Base-by-base conservation (phyloP, 331 rosid genomes). In the Rhamnella rubrinervis region DNA sequence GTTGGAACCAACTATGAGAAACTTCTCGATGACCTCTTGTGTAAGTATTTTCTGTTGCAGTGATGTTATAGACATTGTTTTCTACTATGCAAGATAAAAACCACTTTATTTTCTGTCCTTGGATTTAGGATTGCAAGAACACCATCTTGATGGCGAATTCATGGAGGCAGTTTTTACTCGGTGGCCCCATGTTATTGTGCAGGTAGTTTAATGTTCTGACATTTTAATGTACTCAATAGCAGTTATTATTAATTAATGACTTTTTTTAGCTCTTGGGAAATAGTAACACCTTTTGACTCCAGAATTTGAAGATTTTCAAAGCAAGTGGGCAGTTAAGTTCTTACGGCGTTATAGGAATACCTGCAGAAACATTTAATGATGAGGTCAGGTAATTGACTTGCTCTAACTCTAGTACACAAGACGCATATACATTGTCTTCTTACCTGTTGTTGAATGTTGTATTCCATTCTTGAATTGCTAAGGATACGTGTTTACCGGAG, bases 101-200 rank as follows among this genome's bases (percentile, higher is more conserved):
- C 18, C 37, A 55, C 41, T 66, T 17, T 63, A 19, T 74, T 63
- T 59, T 74, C 59, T 67, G 40, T 61, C 70, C 15, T 59, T 79
- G 91, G 99, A 95, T 87, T 80, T 91, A 85, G 99, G 97, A 82
- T 85, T 95, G 90, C 92, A 86, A 77, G 83, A 85, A 46, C 83
- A 85, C 46, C 99, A 96, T 66, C 91, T 95, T 76, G 99, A 95
- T 47, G 96, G 97, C 77, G 97, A 95, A 82, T 95, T 95, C 83
- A 95, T 95, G 99, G 92, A 89, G 70, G 99, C 99, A 50, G 97
- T 91, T 76, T 95, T 87, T 77, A 91, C 93, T 73, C 97, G 97
- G 76, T 95, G 97, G 99, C 99, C 99, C n/a, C 72, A 91, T 87
- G 96, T 95, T 73, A 95, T 89, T 86, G 97, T 95, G 72, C 99